phyloP scores from a whole-genome alignment of 2,329 filamentous ascomycete species.

The Colletotrichum musae region DNA sequence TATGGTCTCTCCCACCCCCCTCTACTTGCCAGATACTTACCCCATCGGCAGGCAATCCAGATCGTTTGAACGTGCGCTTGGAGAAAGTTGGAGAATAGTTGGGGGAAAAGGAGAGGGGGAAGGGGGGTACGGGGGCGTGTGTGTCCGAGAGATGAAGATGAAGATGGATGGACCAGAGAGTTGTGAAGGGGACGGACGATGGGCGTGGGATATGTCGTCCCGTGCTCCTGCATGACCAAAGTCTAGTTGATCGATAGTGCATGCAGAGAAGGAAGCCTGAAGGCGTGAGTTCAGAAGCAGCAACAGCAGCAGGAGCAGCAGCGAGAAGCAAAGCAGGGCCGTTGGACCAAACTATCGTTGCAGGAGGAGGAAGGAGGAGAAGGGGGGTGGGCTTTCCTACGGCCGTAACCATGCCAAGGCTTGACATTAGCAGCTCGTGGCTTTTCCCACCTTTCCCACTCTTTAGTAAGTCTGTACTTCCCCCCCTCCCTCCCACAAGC shows the following conservation, averaged over 20 bases:
- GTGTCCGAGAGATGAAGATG: no score
- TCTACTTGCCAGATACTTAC: no score
- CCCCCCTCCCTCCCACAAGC: no score
- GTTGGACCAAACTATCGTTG: constrained; percentile 6
- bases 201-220: constrained; percentile 13
- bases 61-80: background rate
- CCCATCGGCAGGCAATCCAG: constrained; percentile 5
- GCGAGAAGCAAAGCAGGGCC: background rate
- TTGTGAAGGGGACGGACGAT: background rate
- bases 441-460: no score
- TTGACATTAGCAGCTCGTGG: background rate
- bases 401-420: background rate
- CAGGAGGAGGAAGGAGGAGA: background rate
- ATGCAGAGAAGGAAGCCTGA: background rate
- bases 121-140: no score
- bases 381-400: no score
- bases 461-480: no score
- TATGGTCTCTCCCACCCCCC: no score
- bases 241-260: constrained; percentile 7
- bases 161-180: no score
- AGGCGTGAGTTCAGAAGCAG: background rate
- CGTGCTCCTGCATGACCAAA: constrained; percentile 11
- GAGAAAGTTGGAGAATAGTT: constrained; percentile 5
- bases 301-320: background rate
- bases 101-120: background rate